phyloP scores from a whole-genome alignment of 192 early-diverging fungal genomes.

The Coemansia sp. region DNA sequence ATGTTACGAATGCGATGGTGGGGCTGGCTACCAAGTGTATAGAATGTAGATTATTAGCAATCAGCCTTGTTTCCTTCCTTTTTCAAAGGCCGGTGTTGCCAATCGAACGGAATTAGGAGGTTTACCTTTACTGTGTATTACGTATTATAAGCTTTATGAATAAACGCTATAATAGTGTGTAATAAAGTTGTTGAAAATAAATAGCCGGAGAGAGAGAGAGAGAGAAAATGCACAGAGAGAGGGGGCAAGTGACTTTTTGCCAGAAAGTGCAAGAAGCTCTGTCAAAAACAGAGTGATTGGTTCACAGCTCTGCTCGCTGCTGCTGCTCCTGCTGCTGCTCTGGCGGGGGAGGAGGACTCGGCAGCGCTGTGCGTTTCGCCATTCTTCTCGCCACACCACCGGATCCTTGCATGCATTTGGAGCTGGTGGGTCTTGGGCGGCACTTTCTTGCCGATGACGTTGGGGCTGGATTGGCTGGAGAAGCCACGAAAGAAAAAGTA shows the following conservation, averaged over 20 bases:
- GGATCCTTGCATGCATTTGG: background rate
- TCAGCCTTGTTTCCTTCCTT: background rate
- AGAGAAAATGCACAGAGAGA: too few species aligned
- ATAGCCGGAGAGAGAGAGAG: too few species aligned
- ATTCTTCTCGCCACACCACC: background rate
- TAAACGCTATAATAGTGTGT: too few species aligned
- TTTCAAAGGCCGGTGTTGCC: background rate
- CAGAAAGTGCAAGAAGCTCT: too few species aligned
- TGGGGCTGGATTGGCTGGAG: background rate
- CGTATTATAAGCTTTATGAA: too few species aligned
- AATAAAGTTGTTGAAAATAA: too few species aligned
- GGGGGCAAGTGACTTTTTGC: too few species aligned
- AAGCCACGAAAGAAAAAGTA: too few species aligned
- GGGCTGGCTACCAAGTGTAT: too few species aligned
- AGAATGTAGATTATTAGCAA: background rate
- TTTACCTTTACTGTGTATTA: too few species aligned
- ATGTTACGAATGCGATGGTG: background rate
- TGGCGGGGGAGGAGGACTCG: too few species aligned
- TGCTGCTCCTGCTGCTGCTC: background rate
- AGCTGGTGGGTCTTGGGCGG: background rate
- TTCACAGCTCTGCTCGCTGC: background rate
- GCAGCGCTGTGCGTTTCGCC: background rate
- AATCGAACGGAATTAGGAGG: too few species aligned
- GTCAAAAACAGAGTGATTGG: background rate
- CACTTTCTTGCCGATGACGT: background rate